Evolutionary conservation across 2,329 filamentous ascomycete species (phyloP), one percentile per base, ranked within the genome.

Genomic region (Fusarium nisikadoi): DNA sequence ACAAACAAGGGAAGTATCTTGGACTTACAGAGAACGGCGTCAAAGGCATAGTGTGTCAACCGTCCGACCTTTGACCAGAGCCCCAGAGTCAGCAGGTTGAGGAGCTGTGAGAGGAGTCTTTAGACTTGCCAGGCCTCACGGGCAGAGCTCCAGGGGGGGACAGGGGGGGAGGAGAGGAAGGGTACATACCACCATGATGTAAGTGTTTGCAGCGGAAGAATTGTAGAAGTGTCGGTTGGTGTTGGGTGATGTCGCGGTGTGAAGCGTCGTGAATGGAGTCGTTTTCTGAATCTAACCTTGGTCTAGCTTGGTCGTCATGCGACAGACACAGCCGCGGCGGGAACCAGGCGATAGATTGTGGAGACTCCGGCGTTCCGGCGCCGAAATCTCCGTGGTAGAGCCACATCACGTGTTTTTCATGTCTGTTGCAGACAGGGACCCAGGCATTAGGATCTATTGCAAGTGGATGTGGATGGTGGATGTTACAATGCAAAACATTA

Each of bases 11-110:
- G 20, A n/a, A 19, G 4, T 16, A 38, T 39, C 46, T 55, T 39
- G 29, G 46, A 87, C 92, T 78, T 89, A 96, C 94, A 86, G 78
- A 98, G 90, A 76, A 98, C 94, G 73, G 95, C 95, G 84, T 98
- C 95, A 83, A 98, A 95, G 79, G 94, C 94, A 86, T 97, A 97
- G 86, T 98, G 95, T 81, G 93, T 93, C 79, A 98, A 85, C 83
- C 93, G 92, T 86, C 95, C 95, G 84, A 98, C 88, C 95, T 98
- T 91, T 84, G 85, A 87, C 87, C 85, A 89, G 77, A 91, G 84
- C 82, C 88, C 90, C 84, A 92, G 87, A 81, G 89, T 90, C 86
- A 91, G 89, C 83, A 90, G 86, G 84, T 90, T 87, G 85, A 91
- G 88, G 82, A 91, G 83, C 87, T 90, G 82, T 80, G 57, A 72